A percentile compares a stretch with the other conserved stretches of the same genome.
Conservation (phyloP, 176 grass and related monocot genomes). For the Pontederia paniculata region DNA sequence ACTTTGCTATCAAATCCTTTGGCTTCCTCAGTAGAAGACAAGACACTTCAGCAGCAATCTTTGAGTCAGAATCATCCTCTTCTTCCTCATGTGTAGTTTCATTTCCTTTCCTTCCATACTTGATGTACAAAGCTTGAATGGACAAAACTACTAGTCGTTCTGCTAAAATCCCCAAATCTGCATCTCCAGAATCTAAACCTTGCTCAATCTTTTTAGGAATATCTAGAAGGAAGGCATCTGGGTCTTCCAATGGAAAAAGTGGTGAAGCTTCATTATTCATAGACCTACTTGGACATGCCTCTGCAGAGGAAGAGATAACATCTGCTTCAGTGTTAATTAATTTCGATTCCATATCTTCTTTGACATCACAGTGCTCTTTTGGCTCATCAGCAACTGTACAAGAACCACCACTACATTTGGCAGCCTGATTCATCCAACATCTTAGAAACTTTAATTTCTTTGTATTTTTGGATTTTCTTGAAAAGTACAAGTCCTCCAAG, state of each 20-base stretch:
- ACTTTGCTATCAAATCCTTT: constrained; percentile 62
- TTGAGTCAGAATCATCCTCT: constrained; percentile 31
- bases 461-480: constrained; percentile 33
- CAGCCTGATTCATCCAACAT: constrained; percentile 87
- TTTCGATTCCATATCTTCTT: constrained; percentile 41
- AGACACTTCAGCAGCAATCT: constrained; percentile 36
- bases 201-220: constrained; percentile 81
- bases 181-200: constrained; percentile 48
- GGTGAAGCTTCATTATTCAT: constrained; percentile 14
- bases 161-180: constrained; percentile 60
- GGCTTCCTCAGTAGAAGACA: constrained; percentile 69
- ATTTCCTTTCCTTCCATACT: constrained; percentile 29
- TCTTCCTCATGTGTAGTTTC: constrained; percentile 23
- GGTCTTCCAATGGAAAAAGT: constrained; percentile 50
- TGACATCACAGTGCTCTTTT: constrained; percentile 19
- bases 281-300: constrained; percentile 13
- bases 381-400: constrained; percentile 19
- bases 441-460: constrained; percentile 87
- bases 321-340: constrained; percentile 25
- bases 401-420: constrained; percentile 23
- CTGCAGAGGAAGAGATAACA: constrained; percentile 7
- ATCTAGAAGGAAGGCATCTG: constrained; percentile 52
- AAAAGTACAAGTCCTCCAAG: constrained; percentile 67
- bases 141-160: constrained; percentile 64
- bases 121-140: constrained; percentile 42